Conservation (phyloP, 345 rosid genomes). For the Camelina sativa region DNA sequence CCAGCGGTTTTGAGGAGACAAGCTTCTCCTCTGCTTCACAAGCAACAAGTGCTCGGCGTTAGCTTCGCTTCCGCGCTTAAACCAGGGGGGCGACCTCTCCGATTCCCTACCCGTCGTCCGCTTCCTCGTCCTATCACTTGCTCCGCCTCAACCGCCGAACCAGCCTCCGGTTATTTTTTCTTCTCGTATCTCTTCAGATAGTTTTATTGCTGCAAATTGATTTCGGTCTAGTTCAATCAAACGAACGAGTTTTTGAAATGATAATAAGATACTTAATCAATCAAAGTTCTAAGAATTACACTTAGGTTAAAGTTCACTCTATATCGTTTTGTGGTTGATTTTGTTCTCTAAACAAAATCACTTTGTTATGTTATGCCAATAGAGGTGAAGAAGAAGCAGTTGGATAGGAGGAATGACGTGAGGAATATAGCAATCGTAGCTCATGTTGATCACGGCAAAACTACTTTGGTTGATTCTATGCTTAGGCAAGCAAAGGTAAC, state of each 20-base stretch:
- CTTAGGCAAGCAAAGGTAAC: conserved; percentile 88
- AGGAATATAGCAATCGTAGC: conserved; percentile 97
- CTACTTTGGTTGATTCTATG: conserved; percentile 98
- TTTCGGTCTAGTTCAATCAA: conserved; percentile 5
- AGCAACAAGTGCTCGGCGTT: conserved; percentile 51
- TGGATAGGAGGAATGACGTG: conserved; percentile 74
- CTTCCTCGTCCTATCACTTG: conserved; percentile 55
- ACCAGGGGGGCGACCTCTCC: conserved; percentile 48
- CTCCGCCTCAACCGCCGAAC: conserved; percentile 63
- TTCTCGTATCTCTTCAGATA: not conserved
- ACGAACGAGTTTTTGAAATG: not conserved
- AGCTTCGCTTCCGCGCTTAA: conserved; percentile 50
- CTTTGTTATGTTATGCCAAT: conserved; percentile 39
- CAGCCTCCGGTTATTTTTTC: conserved; percentile 55
- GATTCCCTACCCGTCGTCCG: conserved; percentile 43
- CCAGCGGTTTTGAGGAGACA: conserved; percentile 43
- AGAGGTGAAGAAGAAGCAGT: conserved; percentile 83
- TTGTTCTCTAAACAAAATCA: conserved; percentile 25
- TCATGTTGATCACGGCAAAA: conserved; percentile 98
- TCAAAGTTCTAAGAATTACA: not conserved
- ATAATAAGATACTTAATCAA: not conserved
- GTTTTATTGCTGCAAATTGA: conserved; percentile 18
- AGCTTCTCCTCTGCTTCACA: conserved; percentile 44
- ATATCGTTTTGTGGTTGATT: not conserved
- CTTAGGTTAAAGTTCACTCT: not conserved